Percentiles rank a stretch among this genome's conserved stretches.
These are phyloP conservation scores for Collybia sordida DNA, from an alignment of 768 basidiomycete species.

Conservation along the genomic window DNA sequence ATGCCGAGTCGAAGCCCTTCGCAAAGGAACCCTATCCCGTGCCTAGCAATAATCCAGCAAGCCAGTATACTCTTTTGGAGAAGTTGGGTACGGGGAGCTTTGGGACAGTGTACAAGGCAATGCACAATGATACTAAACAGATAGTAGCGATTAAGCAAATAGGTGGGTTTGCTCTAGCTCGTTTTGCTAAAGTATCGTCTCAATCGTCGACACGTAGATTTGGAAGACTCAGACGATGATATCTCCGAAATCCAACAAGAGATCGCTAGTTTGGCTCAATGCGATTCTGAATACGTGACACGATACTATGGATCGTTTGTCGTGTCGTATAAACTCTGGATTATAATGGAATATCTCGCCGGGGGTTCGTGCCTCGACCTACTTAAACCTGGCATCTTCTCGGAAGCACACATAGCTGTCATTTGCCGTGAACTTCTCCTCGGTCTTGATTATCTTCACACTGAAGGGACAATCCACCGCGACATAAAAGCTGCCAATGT, in stretches of 20 bases:
- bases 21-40: slow-evolving; percentile 64
- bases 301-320: slow-evolving; percentile 97
- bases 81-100: slow-evolving; percentile 98
- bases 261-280: slow-evolving; percentile 93
- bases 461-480: slow-evolving; percentile 94
- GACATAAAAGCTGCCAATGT: slow-evolving; percentile 99
- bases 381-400: slow-evolving; percentile 87
- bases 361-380: slow-evolving; percentile 98
- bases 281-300: slow-evolving; percentile 96
- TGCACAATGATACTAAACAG: slow-evolving; percentile 91
- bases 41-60: slow-evolving; percentile 79
- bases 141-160: slow-evolving; percentile 99
- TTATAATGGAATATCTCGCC: slow-evolving; percentile 98
- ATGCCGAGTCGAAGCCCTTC: slow-evolving; percentile 38
- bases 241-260: slow-evolving; percentile 99
- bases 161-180: slow-evolving; percentile 48
- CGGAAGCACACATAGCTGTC: slow-evolving; percentile 93
- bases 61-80: slow-evolving; percentile 89
- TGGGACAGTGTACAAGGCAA: slow-evolving; percentile 95
- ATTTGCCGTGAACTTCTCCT: slow-evolving; percentile 90
- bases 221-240: slow-evolving; percentile 98
- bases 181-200: slow-evolving; percentile 5
- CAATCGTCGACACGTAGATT: slow-evolving; percentile 48
- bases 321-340: slow-evolving; percentile 96
- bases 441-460: slow-evolving; percentile 95